phyloP scores from a whole-genome alignment of 768 basidiomycete genomes.

The Phaffia tasmanica region DNA sequence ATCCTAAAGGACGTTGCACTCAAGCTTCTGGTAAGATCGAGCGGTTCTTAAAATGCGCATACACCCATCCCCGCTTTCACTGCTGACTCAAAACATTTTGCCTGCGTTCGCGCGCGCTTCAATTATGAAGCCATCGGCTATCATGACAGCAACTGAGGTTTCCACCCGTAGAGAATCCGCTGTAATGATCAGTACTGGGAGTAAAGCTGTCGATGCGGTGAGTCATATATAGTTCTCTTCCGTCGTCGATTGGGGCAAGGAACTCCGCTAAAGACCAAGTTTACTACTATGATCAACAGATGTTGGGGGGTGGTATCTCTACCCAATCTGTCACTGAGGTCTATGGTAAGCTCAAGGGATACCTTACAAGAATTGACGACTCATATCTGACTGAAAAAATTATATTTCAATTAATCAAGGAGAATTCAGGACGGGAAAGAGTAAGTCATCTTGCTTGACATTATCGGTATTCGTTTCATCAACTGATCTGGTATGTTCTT shows the following conservation, averaged over 20 bases:
- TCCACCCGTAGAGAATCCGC: conserved; percentile 11
- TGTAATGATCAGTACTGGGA: conserved; percentile 19
- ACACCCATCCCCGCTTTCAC: not conserved
- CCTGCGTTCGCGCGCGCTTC: not conserved
- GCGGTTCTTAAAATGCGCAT: not conserved
- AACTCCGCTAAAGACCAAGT: not conserved
- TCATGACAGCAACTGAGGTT: conserved; percentile 24
- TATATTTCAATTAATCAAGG: conserved; percentile 1
- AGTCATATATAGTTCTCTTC: not conserved
- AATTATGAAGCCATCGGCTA: conserved; percentile 14
- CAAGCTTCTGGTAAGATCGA: not conserved
- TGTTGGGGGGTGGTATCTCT: conserved; percentile 21
- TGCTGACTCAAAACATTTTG: not conserved
- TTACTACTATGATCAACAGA: not conserved
- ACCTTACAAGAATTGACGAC: not conserved
- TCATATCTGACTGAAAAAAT: not conserved
- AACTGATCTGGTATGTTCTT: not conserved
- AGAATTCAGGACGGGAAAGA: conserved; percentile 25
- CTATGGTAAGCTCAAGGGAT: not conserved
- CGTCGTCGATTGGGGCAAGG: not conserved
- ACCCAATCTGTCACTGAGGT: conserved; percentile 25
- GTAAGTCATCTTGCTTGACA: not conserved
- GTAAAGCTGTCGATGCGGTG: conserved; percentile 24
- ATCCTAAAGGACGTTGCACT: conserved; percentile 6
- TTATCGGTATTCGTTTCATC: not conserved